A percentile compares a stretch with the other conserved stretches of the same genome.
Evolutionary conservation across 73 alveolate species (phyloP).

Genomic region (Blepharisma stoltei): DNA sequence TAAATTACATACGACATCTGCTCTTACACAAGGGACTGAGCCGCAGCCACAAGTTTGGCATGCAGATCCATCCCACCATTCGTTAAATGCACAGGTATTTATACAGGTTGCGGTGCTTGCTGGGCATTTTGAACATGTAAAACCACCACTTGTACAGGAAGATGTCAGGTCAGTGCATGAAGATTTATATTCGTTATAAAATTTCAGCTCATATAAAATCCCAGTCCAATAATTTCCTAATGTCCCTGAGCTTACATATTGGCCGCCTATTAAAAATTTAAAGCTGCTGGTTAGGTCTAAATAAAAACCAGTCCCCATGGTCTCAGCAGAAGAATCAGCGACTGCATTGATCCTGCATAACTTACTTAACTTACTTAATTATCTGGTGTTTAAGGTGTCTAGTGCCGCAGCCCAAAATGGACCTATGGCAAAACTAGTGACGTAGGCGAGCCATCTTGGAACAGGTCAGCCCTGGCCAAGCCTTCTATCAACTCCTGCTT

Average conservation of each 20-base stretch:
- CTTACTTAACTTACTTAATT: too few relatives aligned
- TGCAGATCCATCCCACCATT: constrained; percentile 19
- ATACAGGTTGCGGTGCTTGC: background rate
- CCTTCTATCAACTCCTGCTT: too few relatives aligned
- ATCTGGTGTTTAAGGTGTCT: too few relatives aligned
- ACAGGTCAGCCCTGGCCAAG: too few relatives aligned
- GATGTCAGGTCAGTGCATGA: background rate
- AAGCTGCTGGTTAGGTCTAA: background rate
- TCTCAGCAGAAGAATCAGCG: background rate
- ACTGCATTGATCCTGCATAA: background rate
- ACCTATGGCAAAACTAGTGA: too few relatives aligned
- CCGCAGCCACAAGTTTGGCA: background rate
- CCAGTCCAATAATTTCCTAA: background rate
- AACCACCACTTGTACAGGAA: background rate
- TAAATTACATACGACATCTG: background rate
- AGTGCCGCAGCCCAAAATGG: too few relatives aligned
- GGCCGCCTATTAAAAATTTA: background rate
- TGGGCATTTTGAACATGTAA: background rate
- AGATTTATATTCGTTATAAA: background rate
- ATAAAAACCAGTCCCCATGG: constrained; percentile 2
- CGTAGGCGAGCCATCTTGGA: too few relatives aligned
- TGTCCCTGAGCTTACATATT: background rate
- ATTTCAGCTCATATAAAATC: background rate
- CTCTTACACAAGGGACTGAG: background rate
- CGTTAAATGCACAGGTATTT: background rate